Conservation (phyloP, 2,329 filamentous ascomycete species). For the Salinomyces thailandicus region DNA sequence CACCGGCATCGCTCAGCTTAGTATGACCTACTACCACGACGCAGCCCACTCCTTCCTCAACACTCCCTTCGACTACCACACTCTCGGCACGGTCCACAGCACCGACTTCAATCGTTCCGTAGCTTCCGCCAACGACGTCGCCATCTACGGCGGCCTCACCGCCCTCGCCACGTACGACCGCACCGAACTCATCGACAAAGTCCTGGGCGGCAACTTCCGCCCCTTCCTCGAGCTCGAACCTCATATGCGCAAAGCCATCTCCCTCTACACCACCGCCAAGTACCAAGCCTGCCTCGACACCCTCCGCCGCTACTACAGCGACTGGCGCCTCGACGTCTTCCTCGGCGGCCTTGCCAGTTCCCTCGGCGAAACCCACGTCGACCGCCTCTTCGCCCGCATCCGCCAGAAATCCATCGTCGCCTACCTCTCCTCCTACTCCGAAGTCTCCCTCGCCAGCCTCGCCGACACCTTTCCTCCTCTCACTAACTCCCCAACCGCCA, state of each 20-base stretch:
- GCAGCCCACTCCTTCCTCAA: slow-evolving; percentile 64
- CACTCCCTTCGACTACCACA: slow-evolving; percentile 43
- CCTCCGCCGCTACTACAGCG: slow-evolving; percentile 67
- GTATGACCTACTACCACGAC: slow-evolving; percentile 46
- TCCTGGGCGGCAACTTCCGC: slow-evolving; percentile 79
- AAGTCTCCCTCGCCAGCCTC: slow-evolving; percentile 71
- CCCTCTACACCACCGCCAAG: slow-evolving; percentile 79
- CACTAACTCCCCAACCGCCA: slow-evolving; percentile 33
- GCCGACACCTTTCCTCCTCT: slow-evolving; percentile 57
- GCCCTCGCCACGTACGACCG: slow-evolving; percentile 85
- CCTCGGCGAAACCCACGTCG: slow-evolving; percentile 43
- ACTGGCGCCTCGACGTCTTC: slow-evolving; percentile 86
- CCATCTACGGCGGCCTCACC: slow-evolving; percentile 81
- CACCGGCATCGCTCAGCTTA: slow-evolving; percentile 52
- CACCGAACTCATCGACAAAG: slow-evolving; percentile 58
- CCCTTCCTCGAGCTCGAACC: slow-evolving; percentile 85
- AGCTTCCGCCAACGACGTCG: slow-evolving; percentile 75
- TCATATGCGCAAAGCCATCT: slow-evolving; percentile 83
- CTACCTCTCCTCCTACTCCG: slow-evolving; percentile 83
- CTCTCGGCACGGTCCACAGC: slow-evolving; percentile 33
- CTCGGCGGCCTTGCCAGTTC: slow-evolving; percentile 45
- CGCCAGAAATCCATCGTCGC: slow-evolving; percentile 87
- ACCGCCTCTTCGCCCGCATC: slow-evolving; percentile 60
- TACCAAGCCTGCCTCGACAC: slow-evolving; percentile 78
- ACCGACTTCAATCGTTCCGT: slow-evolving; percentile 57